Conservation (phyloP, 306 rosid species). For the Biancaea sappan region DNA sequence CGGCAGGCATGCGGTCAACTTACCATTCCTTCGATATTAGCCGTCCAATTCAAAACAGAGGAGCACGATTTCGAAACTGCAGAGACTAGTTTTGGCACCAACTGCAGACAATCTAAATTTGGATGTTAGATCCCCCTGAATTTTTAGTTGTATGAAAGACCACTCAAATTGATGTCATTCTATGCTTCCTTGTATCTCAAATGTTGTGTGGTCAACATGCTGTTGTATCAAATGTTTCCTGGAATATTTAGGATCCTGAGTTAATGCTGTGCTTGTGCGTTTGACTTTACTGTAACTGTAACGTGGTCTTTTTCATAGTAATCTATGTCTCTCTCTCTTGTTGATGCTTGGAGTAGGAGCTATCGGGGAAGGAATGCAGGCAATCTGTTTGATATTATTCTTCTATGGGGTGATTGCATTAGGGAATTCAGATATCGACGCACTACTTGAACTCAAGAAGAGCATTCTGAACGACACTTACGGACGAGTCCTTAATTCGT, state of each 20-base stretch:
- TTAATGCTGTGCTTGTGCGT: not conserved
- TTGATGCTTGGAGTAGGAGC: constrained; percentile 40
- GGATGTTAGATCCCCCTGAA: too few species aligned
- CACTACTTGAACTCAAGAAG: constrained; percentile 68
- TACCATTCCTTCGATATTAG: too few species aligned
- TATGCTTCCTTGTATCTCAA: too few species aligned
- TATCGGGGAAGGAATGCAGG: constrained; percentile 67
- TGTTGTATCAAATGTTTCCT: not conserved
- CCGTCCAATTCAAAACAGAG: too few species aligned
- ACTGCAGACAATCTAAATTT: too few species aligned
- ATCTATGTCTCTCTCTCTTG: constrained; percentile 8
- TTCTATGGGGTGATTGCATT: constrained; percentile 46
- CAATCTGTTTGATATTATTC: constrained; percentile 49
- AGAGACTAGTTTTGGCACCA: too few species aligned
- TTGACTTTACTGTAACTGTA: not conserved
- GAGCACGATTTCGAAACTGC: too few species aligned
- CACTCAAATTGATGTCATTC: too few species aligned
- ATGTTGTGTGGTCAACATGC: not conserved
- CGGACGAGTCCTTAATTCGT: constrained; percentile 59
- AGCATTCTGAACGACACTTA: constrained; percentile 64
- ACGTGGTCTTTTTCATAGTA: not conserved
- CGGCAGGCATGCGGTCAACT: too few species aligned
- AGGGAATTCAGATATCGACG: constrained; percentile 65
- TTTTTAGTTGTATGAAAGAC: not conserved
- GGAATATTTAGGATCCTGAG: not conserved